Conservation (phyloP, 1,284 basidiomycete genomes). For the Trametes sp. region DNA sequence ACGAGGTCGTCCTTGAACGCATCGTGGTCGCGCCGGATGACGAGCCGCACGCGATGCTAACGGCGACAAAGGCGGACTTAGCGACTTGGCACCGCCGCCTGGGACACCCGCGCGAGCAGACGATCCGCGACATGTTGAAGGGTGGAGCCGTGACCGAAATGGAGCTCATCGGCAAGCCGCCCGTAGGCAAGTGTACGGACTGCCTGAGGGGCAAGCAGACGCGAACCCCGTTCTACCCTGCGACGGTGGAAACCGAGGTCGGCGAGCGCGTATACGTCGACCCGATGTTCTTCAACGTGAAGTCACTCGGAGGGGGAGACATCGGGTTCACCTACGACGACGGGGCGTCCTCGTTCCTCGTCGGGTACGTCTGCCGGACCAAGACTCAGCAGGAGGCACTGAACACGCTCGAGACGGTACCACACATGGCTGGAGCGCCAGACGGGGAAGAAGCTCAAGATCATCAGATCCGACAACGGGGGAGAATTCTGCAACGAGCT, state of each 20-base stretch:
- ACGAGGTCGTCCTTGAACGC: background rate
- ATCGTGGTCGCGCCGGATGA: background rate
- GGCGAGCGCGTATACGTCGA: background rate
- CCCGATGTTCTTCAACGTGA: constrained; percentile 3
- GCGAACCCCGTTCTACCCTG: background rate
- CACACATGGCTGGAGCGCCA: background rate
- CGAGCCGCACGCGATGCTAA: background rate
- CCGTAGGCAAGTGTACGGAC: background rate
- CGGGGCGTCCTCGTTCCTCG: background rate
- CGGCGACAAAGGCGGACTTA: background rate
- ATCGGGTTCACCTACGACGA: background rate
- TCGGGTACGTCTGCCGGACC: background rate
- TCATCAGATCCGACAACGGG: background rate
- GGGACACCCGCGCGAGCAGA: background rate
- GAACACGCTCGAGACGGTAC: background rate
- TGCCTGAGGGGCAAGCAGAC: background rate
- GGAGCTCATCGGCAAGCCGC: background rate
- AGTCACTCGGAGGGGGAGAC: background rate
- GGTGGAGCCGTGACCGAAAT: background rate
- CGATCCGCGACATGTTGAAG: background rate
- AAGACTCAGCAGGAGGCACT: background rate
- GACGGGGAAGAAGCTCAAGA: background rate
- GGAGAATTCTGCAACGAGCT: background rate
- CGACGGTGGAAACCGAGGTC: background rate
- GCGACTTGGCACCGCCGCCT: background rate